Evolutionary conservation across 2,329 filamentous ascomycete genomes (phyloP), one percentile per base, ranked within the genome.

Genomic region (Huntiella omanensis): DNA sequence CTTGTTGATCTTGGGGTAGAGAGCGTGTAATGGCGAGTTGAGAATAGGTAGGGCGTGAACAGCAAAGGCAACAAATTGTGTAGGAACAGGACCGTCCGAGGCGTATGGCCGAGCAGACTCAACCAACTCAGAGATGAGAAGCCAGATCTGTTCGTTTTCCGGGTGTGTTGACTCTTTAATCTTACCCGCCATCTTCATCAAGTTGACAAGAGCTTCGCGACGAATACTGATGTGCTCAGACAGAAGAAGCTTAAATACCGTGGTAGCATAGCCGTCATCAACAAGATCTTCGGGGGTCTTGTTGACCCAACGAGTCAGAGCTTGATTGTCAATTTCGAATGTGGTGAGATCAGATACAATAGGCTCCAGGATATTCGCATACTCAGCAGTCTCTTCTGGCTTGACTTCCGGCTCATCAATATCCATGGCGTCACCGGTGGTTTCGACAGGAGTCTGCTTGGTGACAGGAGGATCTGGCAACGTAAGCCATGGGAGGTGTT

Each of bases 1-100:
- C 4, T 70, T 68, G 64, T 93, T 94, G 61, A 91, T 65, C 58
- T 94, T 94, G 49, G 77, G 74, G 58, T 94, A 96, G 34, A 95
- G 71, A 50, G 74, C 75, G 57, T 93, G 84, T 12, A 85, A 69
- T 0, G 88, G 88, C 51, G 84, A 78, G 16, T 69, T 71, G 40
- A 93, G 63, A 12, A 93, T 75, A 1, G 71, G 64, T 5, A 93
- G 67, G 1, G 78, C 75, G 52, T 76, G 75, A 40, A 72, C 69
- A 5, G 84, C 79, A 54, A 94, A 91, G 8, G 80, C 73, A n/a
- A 77, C 72, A 4, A 84, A 75, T 10, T 84, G 69, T 50, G 79
- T 84, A 0, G 86, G 80, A 3, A 92, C 65, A 1, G 80, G 71
- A 3, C 63, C 63, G 5, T 64, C 61, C 38, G 73, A 64, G 40